Base-by-base conservation (phyloP, 306 rosid genomes). In the Fagus crenata region DNA sequence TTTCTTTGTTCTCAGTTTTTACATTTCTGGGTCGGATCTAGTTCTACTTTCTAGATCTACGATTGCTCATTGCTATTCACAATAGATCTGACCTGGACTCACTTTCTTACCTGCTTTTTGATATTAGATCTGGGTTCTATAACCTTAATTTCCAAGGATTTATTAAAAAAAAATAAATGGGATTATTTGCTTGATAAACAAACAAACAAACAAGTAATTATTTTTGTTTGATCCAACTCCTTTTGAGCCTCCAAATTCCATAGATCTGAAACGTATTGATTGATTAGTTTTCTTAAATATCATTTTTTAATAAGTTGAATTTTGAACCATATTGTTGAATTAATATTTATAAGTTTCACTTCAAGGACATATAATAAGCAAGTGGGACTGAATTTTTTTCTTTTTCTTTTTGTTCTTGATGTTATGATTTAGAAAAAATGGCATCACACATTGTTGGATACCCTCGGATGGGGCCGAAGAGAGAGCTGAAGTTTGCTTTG, bases 401-500 rank as follows among this genome's bases (percentile, higher is more conserved):
- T 22, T 22, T 22, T 22, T 69, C 64, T 60, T 79, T 71, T 32
- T 58, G 42, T 39, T 51, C 33, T 71, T 81, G 83, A 77, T 42
- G 41, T 69, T 56, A 63, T 71, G 51, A 0, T 60, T 37, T 89
- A 90, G 90, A 14, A 85, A 79, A 15, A 72, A 93, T 93, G 98
- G 98, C 90, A 37, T 93, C 98, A 7, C 98, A 93, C 77, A 88
- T 93, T 75, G 94, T 91, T 76, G 98, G 98, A 87, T 93, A 93
- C 73, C 98, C 98, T 13, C 95, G 98, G 33, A 75, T 93, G 98
- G 98, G 98, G 78, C 98, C 96, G 73, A 93, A 93, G 89, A 93
- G 98, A 81, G 98, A 93, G 93, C 92, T 93, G 77, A 93, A 93
- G 90, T 93, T 93, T 74, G 96, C 98, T 28, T 78, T 91, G 71